These are phyloP conservation scores for Kodamaea leandrae DNA, from an alignment of 805 yeast species.

Conservation along the genomic window DNA sequence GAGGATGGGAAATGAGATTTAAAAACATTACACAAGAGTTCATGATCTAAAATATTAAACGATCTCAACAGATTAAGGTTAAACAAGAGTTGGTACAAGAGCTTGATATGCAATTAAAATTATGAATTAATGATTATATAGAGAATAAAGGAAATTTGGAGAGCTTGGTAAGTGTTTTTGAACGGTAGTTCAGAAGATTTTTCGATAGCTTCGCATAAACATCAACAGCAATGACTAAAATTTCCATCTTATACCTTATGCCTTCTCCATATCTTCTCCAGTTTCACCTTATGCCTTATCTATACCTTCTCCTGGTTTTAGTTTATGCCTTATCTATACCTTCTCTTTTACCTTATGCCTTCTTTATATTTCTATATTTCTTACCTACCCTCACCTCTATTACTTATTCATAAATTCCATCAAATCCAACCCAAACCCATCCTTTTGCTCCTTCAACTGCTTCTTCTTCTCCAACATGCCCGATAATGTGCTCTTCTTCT, in stretches of 20 bases:
- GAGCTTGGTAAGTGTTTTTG: too few relatives aligned
- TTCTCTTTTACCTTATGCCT: too few relatives aligned
- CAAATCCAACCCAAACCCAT: conserved; percentile 38
- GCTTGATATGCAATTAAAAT: too few relatives aligned
- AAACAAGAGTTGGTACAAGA: not conserved
- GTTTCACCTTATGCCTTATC: too few relatives aligned
- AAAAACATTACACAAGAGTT: not conserved
- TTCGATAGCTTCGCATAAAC: too few relatives aligned
- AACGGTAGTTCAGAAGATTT: too few relatives aligned
- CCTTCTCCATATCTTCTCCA: too few relatives aligned
- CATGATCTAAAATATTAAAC: not conserved
- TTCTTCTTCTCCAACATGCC: conserved; percentile 43
- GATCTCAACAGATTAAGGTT: not conserved
- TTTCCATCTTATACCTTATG: too few relatives aligned
- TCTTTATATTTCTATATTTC: not conserved
- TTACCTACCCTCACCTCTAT: not conserved
- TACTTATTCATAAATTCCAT: conserved; percentile 32
- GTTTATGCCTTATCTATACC: too few relatives aligned
- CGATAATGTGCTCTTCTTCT: conserved; percentile 44
- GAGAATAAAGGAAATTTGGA: not conserved
- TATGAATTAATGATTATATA: too few relatives aligned
- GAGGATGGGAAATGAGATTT: not conserved
- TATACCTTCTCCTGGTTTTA: too few relatives aligned
- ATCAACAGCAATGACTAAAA: too few relatives aligned
- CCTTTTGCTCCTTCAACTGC: conserved; percentile 30